Evolutionary conservation across 2,329 filamentous ascomycete species (phyloP).

Genomic region (Colletotrichum higginsianum): DNA sequence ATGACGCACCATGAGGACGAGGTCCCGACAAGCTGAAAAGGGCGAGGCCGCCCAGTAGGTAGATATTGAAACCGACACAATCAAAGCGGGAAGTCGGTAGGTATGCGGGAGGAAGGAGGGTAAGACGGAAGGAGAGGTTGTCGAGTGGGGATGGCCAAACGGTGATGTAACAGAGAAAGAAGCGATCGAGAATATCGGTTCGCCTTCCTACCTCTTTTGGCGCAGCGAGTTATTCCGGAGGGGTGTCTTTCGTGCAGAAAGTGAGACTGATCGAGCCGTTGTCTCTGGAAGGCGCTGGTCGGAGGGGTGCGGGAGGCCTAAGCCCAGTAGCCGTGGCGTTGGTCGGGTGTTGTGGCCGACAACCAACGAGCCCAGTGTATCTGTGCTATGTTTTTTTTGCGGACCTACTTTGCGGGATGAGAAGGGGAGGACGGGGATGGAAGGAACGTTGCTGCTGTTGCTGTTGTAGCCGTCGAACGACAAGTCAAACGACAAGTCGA

Average conservation of each 20-base stretch:
- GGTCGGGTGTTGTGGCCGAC: not conserved
- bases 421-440: no score
- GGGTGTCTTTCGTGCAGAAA: not conserved
- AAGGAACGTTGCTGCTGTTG: no score
- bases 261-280: not conserved
- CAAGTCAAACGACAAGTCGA: not conserved
- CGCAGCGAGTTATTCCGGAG: not conserved
- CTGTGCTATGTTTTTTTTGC: no score
- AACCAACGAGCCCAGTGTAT: not conserved
- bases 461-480: not conserved
- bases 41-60: not conserved
- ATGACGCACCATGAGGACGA: conserved; percentile 38
- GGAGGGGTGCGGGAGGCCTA: not conserved
- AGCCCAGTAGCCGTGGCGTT: not conserved
- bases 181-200: conserved; percentile 1
- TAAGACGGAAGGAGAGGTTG: not conserved
- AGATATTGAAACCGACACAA: not conserved
- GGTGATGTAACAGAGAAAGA: not conserved
- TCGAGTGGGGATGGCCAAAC: not conserved
- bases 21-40: conserved; percentile 14
- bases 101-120: no score
- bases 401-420: no score
- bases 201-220: conserved; percentile 11
- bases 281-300: conserved; percentile 17
- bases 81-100: not conserved